Evolutionary conservation across 805 yeast genomes (phyloP).

Genomic region (Pichia pseudocactophila): DNA sequence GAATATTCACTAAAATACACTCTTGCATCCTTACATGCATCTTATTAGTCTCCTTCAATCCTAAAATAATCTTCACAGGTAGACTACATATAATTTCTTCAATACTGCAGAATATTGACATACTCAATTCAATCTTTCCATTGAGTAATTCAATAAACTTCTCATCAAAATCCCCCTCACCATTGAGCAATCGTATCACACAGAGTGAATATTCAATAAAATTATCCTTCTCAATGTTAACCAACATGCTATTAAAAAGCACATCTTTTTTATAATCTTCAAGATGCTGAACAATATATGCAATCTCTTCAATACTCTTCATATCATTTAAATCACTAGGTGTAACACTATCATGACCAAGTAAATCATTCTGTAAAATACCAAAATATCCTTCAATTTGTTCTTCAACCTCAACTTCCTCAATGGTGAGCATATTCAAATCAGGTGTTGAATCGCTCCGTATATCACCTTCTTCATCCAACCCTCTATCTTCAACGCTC

Average conservation of each 20-base stretch:
- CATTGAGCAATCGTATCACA: neutral
- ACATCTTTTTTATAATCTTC: neutral
- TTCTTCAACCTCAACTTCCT: slow-evolving; percentile 1
- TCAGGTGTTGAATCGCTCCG: slow-evolving; percentile 14
- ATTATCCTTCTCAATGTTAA: neutral
- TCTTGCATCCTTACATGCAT: slow-evolving; percentile 3
- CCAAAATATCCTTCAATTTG: slow-evolving; percentile 6
- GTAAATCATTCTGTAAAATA: neutral
- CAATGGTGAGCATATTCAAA: slow-evolving; percentile 11
- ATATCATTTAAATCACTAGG: neutral
- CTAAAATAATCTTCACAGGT: neutral
- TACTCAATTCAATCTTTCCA: neutral
- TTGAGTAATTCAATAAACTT: neutral
- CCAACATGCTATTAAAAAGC: neutral
- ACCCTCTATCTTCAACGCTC: too few species aligned
- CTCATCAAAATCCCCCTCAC: neutral
- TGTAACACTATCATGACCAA: neutral
- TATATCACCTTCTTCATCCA: neutral
- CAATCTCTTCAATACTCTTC: neutral
- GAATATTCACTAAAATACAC: slow-evolving; percentile 5
- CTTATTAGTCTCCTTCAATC: neutral
- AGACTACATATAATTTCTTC: neutral
- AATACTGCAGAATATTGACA: neutral
- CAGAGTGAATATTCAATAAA: neutral
- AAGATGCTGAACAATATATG: neutral